Percentiles rank a stretch among this genome's conserved stretches.
phyloP scores from a whole-genome alignment of 768 basidiomycete species.

The Leccinum subtestaceum region DNA sequence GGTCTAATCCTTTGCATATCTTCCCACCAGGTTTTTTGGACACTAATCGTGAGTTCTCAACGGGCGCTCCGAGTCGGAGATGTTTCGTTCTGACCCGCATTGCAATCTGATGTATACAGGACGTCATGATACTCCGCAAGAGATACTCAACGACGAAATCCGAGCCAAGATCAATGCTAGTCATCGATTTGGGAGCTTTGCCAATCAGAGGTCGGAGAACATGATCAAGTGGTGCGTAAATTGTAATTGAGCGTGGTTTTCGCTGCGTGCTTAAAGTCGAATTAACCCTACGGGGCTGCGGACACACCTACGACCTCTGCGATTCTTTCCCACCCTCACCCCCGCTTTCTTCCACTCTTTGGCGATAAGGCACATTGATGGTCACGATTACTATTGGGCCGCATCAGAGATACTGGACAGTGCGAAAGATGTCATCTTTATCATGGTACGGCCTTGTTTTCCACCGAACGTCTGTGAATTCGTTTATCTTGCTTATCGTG shows the following conservation, averaged over 20 bases:
- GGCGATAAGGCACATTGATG: constrained; percentile 74
- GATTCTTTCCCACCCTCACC: background rate
- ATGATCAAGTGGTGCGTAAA: constrained; percentile 72
- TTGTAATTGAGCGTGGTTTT: background rate
- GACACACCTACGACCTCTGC: background rate
- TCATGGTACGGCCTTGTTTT: constrained; percentile 53
- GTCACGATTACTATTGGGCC: constrained; percentile 97
- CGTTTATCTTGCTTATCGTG: background rate
- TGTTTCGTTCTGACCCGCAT: constrained; percentile 1
- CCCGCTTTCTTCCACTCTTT: background rate
- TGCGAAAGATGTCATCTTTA: constrained; percentile 84
- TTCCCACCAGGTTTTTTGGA: constrained; percentile 31
- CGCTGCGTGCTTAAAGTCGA: background rate
- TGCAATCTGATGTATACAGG: constrained; percentile 25
- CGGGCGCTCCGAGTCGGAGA: background rate
- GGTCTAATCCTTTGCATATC: background rate
- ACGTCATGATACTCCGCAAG: constrained; percentile 76
- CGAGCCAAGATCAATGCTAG: constrained; percentile 69
- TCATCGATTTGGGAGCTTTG: constrained; percentile 89
- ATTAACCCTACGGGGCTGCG: too few relatives aligned
- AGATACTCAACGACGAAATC: constrained; percentile 66
- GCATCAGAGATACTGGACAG: constrained; percentile 84
- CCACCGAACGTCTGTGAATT: background rate
- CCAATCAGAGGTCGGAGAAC: constrained; percentile 64
- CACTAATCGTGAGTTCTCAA: constrained; percentile 30